Percentiles rank a stretch among this genome's conserved stretches.
Evolutionary conservation across 768 basidiomycete species (phyloP).

Genomic region (Ramaria rubella): DNA sequence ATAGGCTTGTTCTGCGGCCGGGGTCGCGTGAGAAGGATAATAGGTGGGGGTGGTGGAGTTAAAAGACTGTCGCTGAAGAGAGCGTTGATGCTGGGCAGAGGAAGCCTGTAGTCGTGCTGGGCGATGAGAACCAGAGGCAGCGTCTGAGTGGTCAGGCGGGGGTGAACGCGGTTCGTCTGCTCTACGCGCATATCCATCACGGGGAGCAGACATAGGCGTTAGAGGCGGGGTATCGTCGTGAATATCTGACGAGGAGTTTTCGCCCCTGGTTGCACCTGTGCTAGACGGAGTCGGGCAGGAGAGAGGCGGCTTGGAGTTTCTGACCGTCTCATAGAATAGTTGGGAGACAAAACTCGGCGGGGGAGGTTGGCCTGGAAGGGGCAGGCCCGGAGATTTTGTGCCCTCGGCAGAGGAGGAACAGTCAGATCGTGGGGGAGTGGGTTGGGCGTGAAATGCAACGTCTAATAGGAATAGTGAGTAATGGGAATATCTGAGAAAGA

Average conservation of each 20-base stretch:
- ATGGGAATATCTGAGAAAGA: background rate
- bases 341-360: background rate
- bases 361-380: background rate
- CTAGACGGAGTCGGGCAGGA: background rate
- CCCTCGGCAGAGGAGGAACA: background rate
- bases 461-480: background rate
- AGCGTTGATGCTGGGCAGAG: background rate
- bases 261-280: slow-evolving; percentile 2
- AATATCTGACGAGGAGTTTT: slow-evolving; percentile 1
- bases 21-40: background rate
- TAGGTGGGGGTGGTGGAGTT: background rate
- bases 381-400: background rate
- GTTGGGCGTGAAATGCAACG: background rate
- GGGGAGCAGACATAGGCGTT: background rate
- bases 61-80: slow-evolving; percentile 4
- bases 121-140: slow-evolving; percentile 1
- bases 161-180: background rate
- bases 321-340: slow-evolving; percentile 8
- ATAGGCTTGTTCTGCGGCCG: background rate
- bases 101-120: background rate
- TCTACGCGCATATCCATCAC: background rate
- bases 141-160: background rate
- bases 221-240: background rate
- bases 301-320: background rate
- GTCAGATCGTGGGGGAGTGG: background rate